Evolutionary conservation across 164 flowering plant species (phyloP).

Genomic region (Magnolia officinalis): DNA sequence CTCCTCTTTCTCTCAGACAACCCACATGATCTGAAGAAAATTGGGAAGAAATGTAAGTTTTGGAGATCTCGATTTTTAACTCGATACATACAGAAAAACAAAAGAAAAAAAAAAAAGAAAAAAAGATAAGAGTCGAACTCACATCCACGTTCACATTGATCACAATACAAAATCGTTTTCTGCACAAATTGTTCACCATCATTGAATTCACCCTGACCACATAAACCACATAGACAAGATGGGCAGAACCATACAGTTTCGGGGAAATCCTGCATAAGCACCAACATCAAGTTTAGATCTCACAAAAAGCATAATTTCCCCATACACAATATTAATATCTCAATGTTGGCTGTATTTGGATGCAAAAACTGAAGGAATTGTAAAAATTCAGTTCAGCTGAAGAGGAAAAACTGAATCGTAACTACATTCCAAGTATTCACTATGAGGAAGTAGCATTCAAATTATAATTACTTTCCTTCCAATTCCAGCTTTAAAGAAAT

Average conservation of each 20-base stretch:
- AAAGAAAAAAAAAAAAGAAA: no score
- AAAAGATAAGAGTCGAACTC: constrained; percentile 20
- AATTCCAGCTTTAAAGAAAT: no score
- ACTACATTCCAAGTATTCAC: no score
- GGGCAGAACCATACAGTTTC: constrained; percentile 90
- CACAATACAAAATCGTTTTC: constrained; percentile 34
- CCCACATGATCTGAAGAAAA: constrained; percentile 56
- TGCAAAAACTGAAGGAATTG: not conserved
- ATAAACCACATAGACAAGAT: constrained; percentile 69
- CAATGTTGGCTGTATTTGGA: not conserved
- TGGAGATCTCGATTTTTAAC: not conserved
- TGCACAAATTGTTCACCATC: constrained; percentile 19
- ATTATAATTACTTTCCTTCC: no score
- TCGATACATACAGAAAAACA: not conserved
- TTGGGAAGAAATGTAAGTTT: not conserved
- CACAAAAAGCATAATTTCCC: not conserved
- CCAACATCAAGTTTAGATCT: not conserved
- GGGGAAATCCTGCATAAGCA: constrained; percentile 50
- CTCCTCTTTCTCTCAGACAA: constrained; percentile 40
- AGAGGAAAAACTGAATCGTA: no score
- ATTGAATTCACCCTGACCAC: constrained; percentile 34
- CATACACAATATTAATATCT: not conserved
- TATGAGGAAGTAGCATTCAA: no score
- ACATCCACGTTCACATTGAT: constrained; percentile 80
- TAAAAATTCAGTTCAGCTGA: not conserved